Evolutionary conservation across 306 rosid species (phyloP).

Genomic region (Vicia faba): DNA sequence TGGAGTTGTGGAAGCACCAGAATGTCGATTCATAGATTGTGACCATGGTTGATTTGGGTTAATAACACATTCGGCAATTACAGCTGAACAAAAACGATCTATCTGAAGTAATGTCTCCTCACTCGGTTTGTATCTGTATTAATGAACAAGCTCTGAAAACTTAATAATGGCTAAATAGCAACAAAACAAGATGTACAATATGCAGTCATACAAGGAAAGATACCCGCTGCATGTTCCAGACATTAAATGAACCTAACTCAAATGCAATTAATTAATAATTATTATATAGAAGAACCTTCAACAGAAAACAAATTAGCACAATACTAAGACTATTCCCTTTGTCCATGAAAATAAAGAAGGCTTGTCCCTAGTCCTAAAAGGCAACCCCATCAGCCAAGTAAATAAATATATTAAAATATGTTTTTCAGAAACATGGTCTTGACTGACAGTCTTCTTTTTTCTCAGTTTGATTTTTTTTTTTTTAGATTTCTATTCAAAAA

Average conservation of each 20-base stretch:
- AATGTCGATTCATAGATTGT: slow-evolving; percentile 56
- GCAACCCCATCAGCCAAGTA: not conserved
- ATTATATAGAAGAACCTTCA: slow-evolving; percentile 8
- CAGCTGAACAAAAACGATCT: slow-evolving; percentile 93
- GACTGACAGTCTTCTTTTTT: not conserved
- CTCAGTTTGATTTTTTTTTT: not conserved
- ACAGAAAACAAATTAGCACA: slow-evolving; percentile 24
- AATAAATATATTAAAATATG: slow-evolving; percentile 4
- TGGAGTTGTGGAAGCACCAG: slow-evolving; percentile 56
- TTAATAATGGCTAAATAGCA: slow-evolving; percentile 29
- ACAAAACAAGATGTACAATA: slow-evolving; percentile 28
- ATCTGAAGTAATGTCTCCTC: slow-evolving; percentile 90
- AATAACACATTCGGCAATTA: slow-evolving; percentile 77
- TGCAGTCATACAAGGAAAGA: slow-evolving; percentile 25
- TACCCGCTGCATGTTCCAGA: slow-evolving; percentile 22
- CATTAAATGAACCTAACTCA: slow-evolving; percentile 8
- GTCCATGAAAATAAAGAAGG: slow-evolving; percentile 4
- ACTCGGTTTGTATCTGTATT: slow-evolving; percentile 84
- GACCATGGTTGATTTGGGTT: slow-evolving; percentile 65
- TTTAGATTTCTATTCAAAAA: not conserved
- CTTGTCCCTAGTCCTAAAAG: not conserved
- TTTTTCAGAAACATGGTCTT: slow-evolving; percentile 1
- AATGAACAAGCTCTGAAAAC: slow-evolving; percentile 36
- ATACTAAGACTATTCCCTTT: slow-evolving; percentile 15
- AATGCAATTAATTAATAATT: slow-evolving; percentile 24